Conservation (phyloP, 73 alveolate species). For the Paramecium pentaurelia region DNA sequence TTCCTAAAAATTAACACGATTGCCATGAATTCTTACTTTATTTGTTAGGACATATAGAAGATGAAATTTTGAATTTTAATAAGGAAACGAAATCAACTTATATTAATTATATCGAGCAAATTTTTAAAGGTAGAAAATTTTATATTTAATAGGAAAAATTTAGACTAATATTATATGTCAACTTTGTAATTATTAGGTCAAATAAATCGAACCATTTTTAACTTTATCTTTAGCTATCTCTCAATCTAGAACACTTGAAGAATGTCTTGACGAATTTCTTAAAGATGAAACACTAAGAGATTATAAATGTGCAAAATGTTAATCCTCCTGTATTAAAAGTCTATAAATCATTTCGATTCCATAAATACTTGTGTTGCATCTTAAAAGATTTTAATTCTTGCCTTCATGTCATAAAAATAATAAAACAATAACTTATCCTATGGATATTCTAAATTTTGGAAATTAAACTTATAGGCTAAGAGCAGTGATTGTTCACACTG, state of each 20-base stretch:
- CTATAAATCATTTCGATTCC: neutral
- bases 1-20: slow-evolving; percentile 31
- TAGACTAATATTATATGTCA: neutral
- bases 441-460: neutral
- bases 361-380: neutral
- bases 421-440: neutral
- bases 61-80: neutral
- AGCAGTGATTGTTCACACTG: slow-evolving; percentile 18
- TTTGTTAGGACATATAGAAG: neutral
- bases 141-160: neutral
- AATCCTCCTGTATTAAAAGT: neutral
- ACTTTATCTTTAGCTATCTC: slow-evolving; percentile 26
- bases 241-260: neutral
- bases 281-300: neutral
- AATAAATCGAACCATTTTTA: neutral
- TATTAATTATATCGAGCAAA: neutral
- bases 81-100: neutral
- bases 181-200: neutral
- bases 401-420: slow-evolving; percentile 20
- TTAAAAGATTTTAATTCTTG: neutral
- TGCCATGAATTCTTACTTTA: slow-evolving; percentile 30
- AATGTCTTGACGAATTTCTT: neutral
- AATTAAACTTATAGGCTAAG: neutral
- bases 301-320: slow-evolving; percentile 1
- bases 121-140: neutral